Evolutionary conservation across 306 rosid genomes (phyloP).

Genomic region (Citrullus mucosospermus): DNA sequence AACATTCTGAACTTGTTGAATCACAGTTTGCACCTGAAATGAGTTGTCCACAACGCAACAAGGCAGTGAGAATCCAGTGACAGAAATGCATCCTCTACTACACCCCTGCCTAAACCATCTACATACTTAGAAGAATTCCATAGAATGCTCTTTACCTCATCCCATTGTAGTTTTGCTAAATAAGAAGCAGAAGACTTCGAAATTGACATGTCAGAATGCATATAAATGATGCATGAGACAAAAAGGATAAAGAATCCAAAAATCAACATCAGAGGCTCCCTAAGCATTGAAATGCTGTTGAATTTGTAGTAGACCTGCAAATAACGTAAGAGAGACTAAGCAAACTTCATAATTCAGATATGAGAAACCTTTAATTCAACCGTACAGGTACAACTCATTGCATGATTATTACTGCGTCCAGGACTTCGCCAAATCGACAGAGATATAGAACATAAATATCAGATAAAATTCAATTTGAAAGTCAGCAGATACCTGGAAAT

Average conservation of each 20-base stretch:
- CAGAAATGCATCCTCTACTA: neutral
- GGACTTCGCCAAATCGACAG: neutral
- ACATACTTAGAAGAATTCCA: neutral
- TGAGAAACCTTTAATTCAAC: neutral
- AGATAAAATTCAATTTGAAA: neutral
- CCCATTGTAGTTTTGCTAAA: constrained; percentile 91
- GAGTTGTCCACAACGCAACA: neutral
- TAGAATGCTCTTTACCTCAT: constrained; percentile 44
- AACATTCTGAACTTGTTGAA: constrained; percentile 44
- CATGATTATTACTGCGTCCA: neutral
- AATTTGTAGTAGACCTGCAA: constrained; percentile 92
- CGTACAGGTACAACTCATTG: neutral
- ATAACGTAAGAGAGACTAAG: neutral
- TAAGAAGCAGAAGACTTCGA: constrained; percentile 90
- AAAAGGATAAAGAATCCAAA: constrained; percentile 69
- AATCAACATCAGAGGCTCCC: constrained; percentile 89
- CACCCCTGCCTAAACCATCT: neutral
- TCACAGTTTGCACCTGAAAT: constrained; percentile 66
- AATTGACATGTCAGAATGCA: constrained; percentile 78
- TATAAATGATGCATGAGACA: constrained; percentile 57
- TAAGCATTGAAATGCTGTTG: constrained; percentile 74
- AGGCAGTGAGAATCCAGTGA: neutral
- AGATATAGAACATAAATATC: neutral
- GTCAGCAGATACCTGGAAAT: constrained; percentile 63
- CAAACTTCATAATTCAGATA: neutral